Evolutionary conservation across 257 asterid species (phyloP).

Genomic region (Asclepias syriaca): DNA sequence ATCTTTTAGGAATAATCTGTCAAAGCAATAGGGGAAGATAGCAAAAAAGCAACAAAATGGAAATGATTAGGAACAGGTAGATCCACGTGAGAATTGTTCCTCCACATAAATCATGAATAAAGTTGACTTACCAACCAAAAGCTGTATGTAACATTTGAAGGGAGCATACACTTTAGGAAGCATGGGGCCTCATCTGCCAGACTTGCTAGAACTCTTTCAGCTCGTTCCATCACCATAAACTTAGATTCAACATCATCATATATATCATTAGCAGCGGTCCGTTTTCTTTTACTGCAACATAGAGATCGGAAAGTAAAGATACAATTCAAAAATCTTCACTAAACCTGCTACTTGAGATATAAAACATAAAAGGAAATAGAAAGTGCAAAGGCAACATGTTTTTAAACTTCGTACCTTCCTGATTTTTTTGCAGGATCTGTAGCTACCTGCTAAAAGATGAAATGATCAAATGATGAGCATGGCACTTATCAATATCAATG

Average conservation of each 20-base stretch:
- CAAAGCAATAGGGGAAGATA: slow-evolving; percentile 7
- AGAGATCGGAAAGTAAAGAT: slow-evolving; percentile 13
- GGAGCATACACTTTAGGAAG: slow-evolving; percentile 80
- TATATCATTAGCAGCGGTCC: slow-evolving; percentile 39
- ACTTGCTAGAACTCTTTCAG: slow-evolving; percentile 39
- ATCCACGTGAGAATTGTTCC: slow-evolving; percentile 1
- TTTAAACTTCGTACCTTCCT: slow-evolving; percentile 27
- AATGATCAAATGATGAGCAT: slow-evolving; percentile 20
- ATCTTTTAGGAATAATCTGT: slow-evolving; percentile 73
- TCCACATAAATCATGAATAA: slow-evolving; percentile 10
- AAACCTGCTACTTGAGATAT: not conserved
- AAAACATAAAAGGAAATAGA: not conserved
- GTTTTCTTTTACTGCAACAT: slow-evolving; percentile 36
- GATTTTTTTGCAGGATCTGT: slow-evolving; percentile 35
- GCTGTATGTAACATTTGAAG: slow-evolving; percentile 84
- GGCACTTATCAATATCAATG: slow-evolving; percentile 1
- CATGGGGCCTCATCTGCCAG: slow-evolving; percentile 45
- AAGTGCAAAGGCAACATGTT: not conserved
- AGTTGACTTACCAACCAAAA: slow-evolving; percentile 81
- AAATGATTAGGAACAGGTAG: slow-evolving; percentile 14
- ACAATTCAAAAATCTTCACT: slow-evolving; percentile 8
- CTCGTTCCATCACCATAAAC: slow-evolving; percentile 61
- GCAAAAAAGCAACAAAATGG: slow-evolving; percentile 1
- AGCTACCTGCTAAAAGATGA: slow-evolving; percentile 36
- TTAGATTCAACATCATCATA: slow-evolving; percentile 57